Evolutionary conservation across 306 rosid genomes (phyloP), one percentile per base, ranked within the genome.

Genomic region (Quercus variabilis): DNA sequence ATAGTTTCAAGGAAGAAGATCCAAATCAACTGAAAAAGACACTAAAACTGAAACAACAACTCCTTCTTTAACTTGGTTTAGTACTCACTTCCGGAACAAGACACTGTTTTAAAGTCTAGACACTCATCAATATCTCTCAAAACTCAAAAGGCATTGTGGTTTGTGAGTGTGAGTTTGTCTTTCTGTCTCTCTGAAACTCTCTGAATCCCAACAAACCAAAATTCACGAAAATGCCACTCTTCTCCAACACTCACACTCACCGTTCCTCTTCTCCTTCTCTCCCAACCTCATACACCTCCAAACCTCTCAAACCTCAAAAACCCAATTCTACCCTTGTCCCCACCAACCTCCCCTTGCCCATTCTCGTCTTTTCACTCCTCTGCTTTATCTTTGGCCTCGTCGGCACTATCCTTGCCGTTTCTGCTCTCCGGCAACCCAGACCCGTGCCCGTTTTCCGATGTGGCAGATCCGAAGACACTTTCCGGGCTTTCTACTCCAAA

Each of bases 371-470:
- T 71, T 77, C 85, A 6, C 12, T 78, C 62, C 2, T 83, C 67
- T 79, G 78, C 72, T 75, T 83, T 78, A 21, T 79, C 55, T 35
- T 85, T 25, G 83, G 85, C 74, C 75, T 85, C 15, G 51, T 78
- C 63, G 85, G 83, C 33, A 77, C 84, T 4, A 33, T 84, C 78
- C 72, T 76, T 41, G 81, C 84, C 7, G 49, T 83, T 54, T 21
- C 54, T 31, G 68, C 80, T 55, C 51, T 84, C 49, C 88, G 85
- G 23, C 82, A 80, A 25, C 76, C 88, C 23, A 41, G 0, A 3
- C 84, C 84, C 20, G 19, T 79, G 3, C 84, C 81, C 64, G 51
- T 79, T n/a, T 83, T 84, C 69, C 84, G 84, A 72, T 85, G 82
- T 55, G 88, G 85, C 3, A 74, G 71, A 23, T 78, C 88, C 28